phyloP scores from a whole-genome alignment of 1,284 basidiomycete species.

The Paramarasmius palmivorus region DNA sequence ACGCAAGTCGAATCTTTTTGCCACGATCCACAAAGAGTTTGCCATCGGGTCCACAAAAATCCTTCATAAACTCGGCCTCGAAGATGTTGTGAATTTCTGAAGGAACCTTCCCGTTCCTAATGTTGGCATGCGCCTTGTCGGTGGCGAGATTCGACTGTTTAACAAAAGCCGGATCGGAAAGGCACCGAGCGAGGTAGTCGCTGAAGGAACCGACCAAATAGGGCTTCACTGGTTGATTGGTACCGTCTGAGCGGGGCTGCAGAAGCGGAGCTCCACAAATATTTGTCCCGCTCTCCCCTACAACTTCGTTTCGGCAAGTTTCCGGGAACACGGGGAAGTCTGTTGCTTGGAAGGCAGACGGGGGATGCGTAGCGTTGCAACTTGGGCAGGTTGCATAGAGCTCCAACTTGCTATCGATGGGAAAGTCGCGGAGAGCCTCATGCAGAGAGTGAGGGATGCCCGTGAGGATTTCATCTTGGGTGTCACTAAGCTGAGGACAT shows the following conservation, averaged over 20 bases:
- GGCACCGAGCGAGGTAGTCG: constrained; percentile 5
- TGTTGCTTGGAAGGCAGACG: too few species aligned
- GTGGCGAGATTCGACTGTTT: neutral
- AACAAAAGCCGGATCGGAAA: neutral
- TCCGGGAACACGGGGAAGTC: constrained; percentile 1
- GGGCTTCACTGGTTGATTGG: constrained; percentile 1
- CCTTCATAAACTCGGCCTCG: constrained; percentile 17
- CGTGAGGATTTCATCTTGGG: too few species aligned
- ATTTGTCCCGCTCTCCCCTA: constrained; percentile 2
- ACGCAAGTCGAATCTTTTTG: constrained; percentile 17
- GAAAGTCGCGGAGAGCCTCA: too few species aligned
- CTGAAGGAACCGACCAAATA: neutral
- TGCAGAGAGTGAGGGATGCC: too few species aligned
- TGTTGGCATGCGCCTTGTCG: neutral
- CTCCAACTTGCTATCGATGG: too few species aligned
- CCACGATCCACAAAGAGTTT: constrained; percentile 21
- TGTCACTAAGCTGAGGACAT: too few species aligned
- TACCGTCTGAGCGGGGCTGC: neutral
- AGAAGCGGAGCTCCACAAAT: neutral
- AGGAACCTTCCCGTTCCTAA: neutral
- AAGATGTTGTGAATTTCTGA: constrained; percentile 7
- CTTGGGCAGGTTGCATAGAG: too few species aligned
- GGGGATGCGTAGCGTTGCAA: too few species aligned
- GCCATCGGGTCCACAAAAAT: constrained; percentile 19
- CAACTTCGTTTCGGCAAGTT: constrained; percentile 12